A percentile compares a stretch with the other conserved stretches of the same genome.
phyloP scores from a whole-genome alignment of 371 early-diverging fungal species.

The Furculomyces boomerangus region DNA sequence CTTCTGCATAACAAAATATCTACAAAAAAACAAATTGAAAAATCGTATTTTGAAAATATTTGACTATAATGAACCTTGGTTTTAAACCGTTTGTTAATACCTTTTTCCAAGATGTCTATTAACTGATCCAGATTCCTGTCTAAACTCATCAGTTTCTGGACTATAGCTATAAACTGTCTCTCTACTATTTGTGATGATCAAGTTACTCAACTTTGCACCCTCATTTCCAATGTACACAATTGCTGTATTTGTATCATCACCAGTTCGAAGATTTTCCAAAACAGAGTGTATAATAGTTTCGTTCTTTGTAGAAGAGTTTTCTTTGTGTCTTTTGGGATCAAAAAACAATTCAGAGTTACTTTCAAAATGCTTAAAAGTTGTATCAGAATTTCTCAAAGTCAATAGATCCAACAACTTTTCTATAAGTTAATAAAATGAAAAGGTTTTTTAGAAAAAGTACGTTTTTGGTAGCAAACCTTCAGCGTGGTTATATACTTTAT shows the following conservation, averaged over 20 bases:
- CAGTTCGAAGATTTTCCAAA: neutral
- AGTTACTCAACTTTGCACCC: conserved; percentile 64
- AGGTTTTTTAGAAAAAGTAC: neutral
- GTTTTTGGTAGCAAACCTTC: neutral
- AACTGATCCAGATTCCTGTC: conserved; percentile 40
- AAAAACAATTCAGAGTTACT: conserved; percentile 2
- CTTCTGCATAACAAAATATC: conserved; percentile 66
- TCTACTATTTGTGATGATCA: conserved; percentile 30
- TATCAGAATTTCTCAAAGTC: conserved; percentile 6
- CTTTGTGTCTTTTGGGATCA: neutral
- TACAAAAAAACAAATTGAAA: conserved; percentile 2
- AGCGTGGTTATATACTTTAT: neutral
- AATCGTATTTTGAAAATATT: no score
- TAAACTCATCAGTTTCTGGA: conserved; percentile 31
- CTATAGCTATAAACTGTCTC: conserved; percentile 39
- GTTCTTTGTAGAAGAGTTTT: neutral
- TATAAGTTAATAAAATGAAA: neutral
- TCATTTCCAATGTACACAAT: conserved; percentile 72
- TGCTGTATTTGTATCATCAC: neutral
- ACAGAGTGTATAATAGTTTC: neutral
- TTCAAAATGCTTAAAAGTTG: neutral
- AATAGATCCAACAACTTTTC: neutral
- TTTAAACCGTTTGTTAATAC: no score
- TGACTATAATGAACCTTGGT: no score
- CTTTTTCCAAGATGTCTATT: conserved; percentile 58